Percentiles rank a stretch among this genome's conserved stretches.
Conservation (phyloP, 2,329 filamentous ascomycete species). For the Paecilomyces dactylethromorphus region DNA sequence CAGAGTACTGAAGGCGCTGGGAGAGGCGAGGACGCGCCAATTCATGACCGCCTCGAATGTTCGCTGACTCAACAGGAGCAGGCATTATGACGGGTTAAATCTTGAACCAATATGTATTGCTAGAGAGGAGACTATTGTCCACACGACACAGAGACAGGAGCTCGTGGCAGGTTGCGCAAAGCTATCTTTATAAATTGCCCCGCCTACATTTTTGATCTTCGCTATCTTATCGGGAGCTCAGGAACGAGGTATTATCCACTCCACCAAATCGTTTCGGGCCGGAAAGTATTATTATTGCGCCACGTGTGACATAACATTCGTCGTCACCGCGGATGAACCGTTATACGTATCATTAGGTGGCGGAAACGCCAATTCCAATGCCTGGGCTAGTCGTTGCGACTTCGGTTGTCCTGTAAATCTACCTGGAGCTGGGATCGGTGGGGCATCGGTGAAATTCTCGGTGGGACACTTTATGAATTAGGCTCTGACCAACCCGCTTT, state of each 20-base stretch:
- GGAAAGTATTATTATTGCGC: not conserved
- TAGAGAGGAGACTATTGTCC: not conserved
- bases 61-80: slow-evolving; percentile 7
- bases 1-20: slow-evolving; percentile 35
- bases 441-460: slow-evolving; percentile 21
- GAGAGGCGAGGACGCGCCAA: slow-evolving; percentile 14
- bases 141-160: not conserved
- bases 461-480: slow-evolving; percentile 1
- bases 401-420: not conserved
- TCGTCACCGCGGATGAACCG: not conserved
- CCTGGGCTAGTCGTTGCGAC: not conserved
- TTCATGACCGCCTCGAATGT: slow-evolving; percentile 15
- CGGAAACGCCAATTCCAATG: not conserved
- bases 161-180: not conserved
- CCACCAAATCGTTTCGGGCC: not conserved
- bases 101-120: not conserved
- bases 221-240: not conserved
- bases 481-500: not conserved
- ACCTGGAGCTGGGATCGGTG: slow-evolving; percentile 10
- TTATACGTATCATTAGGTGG: not conserved
- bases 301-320: not conserved
- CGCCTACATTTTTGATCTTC: not conserved
- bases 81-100: slow-evolving; percentile 10
- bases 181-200: not conserved
- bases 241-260: not conserved